Base-by-base conservation (phyloP, 2,329 filamentous ascomycete species). In the Stagonosporopsis vannaccii region DNA sequence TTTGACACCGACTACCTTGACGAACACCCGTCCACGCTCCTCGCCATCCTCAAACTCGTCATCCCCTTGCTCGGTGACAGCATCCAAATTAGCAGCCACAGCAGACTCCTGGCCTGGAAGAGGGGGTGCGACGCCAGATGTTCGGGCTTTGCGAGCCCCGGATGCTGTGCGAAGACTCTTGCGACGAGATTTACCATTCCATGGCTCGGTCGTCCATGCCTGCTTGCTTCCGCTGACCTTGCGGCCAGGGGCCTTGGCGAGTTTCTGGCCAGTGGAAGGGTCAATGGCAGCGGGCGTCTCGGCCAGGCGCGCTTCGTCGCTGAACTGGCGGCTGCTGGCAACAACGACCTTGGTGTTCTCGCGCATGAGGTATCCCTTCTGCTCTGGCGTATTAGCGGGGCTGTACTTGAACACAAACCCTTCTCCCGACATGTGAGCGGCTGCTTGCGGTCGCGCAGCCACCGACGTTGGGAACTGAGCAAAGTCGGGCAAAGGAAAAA, bases 1-100 rank as follows among this genome's bases (percentile, higher is more conserved):
- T 76, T 98, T 98, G 62, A 98, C 92, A 40, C 94, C 93, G 75
- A 98, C 90, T n/a, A 99, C 95, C 81, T 99, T 99, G 64, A 99
- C 93, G 69, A 99, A 99, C 1, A 99, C 83, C 58, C 95, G 84
- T 9, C 95, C 95, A 66, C 95, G 84, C 77, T 99, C 95, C 56
- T 88, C 89, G 49, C 87, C 91, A 56, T 97, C 93, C 51, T 91
- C 89, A 9, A 85, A 84, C 5, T 83, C 80, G 39, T 84, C 83
- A 54, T 82, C 75, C 44, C 91, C 89, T 58, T 89, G 87, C 69
- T 97, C 92, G 3, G 84, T 81, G 17, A 92, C 83, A 6, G 87
- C 83, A 48, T 85, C 86, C 4, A 92, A 73, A 6, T 78, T 76
- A 15, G 85, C 80, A 6, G 85, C 81, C 4, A 89, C 88, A 67